phyloP scores from a whole-genome alignment of 352 stramenopile species.

The Globisporangium spinosum region DNA sequence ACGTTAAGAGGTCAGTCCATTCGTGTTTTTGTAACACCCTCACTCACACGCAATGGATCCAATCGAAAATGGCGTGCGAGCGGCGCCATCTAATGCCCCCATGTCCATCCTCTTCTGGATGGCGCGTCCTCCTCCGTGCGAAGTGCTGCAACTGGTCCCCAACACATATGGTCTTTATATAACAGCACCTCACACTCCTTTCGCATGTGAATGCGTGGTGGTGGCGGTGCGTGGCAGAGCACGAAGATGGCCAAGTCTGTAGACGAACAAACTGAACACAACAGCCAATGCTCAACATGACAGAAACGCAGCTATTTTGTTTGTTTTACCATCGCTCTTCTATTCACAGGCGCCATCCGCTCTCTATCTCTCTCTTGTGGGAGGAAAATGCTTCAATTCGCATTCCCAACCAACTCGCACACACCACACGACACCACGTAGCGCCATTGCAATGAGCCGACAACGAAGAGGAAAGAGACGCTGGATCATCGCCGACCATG shows the following conservation, averaged over 20 bases:
- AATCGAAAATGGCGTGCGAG: neutral
- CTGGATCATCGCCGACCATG: neutral
- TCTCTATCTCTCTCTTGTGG: neutral
- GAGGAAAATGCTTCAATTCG: neutral
- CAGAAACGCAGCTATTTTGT: constrained; percentile 12
- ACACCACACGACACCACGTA: neutral
- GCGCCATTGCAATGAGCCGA: neutral
- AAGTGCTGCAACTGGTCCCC: neutral
- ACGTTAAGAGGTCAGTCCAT: neutral
- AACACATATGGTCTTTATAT: neutral
- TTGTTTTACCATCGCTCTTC: constrained; percentile 3
- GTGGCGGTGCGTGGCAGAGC: neutral
- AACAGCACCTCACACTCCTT: neutral
- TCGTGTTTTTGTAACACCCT: constrained; percentile 8
- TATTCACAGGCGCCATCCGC: constrained; percentile 1
- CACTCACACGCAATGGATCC: neutral
- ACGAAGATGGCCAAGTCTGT: neutral
- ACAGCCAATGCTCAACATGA: neutral
- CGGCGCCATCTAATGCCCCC: neutral
- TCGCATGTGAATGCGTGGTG: neutral
- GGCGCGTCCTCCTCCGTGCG: neutral
- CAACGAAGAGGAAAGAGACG: neutral
- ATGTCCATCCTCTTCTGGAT: neutral
- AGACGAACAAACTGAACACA: neutral
- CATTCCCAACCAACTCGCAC: neutral